phyloP scores from a whole-genome alignment of 306 rosid species.

The Dryas alaskensis region DNA sequence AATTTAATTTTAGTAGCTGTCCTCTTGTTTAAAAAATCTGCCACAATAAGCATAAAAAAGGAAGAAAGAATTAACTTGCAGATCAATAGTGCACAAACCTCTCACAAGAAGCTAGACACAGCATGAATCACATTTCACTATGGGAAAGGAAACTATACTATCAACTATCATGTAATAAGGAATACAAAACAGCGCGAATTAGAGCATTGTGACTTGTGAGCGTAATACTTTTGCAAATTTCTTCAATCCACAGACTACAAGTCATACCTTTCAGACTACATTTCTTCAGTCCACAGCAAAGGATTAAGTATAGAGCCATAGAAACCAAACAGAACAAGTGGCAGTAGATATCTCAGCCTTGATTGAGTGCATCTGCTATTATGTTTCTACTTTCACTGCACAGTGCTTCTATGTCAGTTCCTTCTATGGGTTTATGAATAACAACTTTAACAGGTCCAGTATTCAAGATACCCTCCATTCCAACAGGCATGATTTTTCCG shows the following conservation, averaged over 20 bases:
- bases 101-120: too few species aligned
- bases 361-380: constrained; percentile 53
- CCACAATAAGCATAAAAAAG: background rate
- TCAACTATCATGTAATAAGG: too few species aligned
- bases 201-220: too few species aligned
- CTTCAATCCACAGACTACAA: too few species aligned
- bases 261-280: background rate
- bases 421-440: constrained; percentile 68
- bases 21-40: background rate
- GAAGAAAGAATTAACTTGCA: too few species aligned
- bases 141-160: too few species aligned
- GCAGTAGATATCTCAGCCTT: constrained; percentile 35
- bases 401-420: constrained; percentile 52
- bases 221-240: too few species aligned
- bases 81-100: too few species aligned
- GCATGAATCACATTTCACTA: too few species aligned
- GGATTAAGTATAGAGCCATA: constrained; percentile 16
- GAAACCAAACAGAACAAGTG: constrained; percentile 22
- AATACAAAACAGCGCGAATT: too few species aligned
- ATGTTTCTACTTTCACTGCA: constrained; percentile 66
- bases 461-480: constrained; percentile 72
- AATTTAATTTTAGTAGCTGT: too few species aligned
- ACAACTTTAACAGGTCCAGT: constrained; percentile 69
- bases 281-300: background rate
- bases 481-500: constrained; percentile 88